Evolutionary conservation across 1,139 yeast species (phyloP), one percentile per base, ranked within the genome.

Genomic region (Nakaseomyces bracarensis): DNA sequence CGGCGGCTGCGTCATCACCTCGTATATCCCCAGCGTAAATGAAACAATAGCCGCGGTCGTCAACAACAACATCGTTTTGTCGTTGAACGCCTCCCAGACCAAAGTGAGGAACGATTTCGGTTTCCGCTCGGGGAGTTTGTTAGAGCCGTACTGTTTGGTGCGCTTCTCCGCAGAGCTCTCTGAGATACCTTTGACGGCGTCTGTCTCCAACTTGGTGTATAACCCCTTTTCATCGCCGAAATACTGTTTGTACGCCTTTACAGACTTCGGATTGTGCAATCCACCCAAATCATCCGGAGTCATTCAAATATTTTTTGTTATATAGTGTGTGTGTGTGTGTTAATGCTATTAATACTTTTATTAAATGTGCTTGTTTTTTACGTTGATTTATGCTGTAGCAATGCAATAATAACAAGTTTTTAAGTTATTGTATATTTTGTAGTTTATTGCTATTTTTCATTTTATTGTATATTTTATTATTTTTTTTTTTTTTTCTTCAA

Each of bases 21-120:
- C 95, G 62, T 93, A 93, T 16, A 91, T 68, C 0, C 98, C 99
- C 43, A 93, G 68, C 0, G 95, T 93, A 41, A 93, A 71, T 0
- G 97, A 87, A 1, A 93, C 75, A 4, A 86, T 68, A 1, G 98
- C 98, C 0, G 96, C 96, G 2, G 84, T 71, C 2, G 86, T 71
- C 54, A 93, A 71, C 51, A 93, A 68, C 45, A 91, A 81, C 64
- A 93, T 72, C 23, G 93, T 95, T 63, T 86, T 85, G 64, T 93
- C 99, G 50, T 87, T 80, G 66, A 93, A 67, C 2, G 97, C 96
- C 52, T 83, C 86, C 69, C 74, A 77, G 54, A 93, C 80, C 37
- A 93, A 70, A 43, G 62, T 59, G 41, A 81, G 67, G 48, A 93
- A 79, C 2, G 84, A 69, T 60, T 83, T 85, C 7, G 80, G 72